These are phyloP conservation scores for Penicillium freii DNA, from an alignment of 2,329 filamentous ascomycete genomes.

Conservation along the genomic window DNA sequence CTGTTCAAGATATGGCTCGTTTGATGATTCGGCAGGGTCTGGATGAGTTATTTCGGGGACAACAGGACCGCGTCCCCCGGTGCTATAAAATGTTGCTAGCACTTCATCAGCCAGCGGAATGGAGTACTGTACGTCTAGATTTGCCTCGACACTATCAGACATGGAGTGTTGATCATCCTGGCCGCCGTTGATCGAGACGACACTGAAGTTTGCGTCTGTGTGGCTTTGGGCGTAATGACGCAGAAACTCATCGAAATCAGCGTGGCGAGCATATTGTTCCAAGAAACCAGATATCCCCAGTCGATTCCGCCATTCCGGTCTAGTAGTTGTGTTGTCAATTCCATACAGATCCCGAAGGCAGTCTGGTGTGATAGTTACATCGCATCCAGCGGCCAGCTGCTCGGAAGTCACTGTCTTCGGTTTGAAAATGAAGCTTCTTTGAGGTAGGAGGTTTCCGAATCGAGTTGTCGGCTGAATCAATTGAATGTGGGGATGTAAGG, in stretches of 20 bases:
- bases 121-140: conserved; percentile 63
- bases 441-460: conserved; percentile 54
- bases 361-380: conserved; percentile 45
- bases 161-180: conserved; percentile 48
- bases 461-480: conserved; percentile 66
- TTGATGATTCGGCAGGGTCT: conserved; percentile 45
- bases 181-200: conserved; percentile 58
- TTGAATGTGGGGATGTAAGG: conserved; percentile 55
- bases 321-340: conserved; percentile 32
- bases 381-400: conserved; percentile 37
- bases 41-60: conserved; percentile 49
- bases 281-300: conserved; percentile 52
- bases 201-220: conserved; percentile 55
- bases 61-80: conserved; percentile 56
- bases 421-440: conserved; percentile 36
- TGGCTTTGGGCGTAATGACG: conserved; percentile 53
- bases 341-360: conserved; percentile 54
- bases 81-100: conserved; percentile 59
- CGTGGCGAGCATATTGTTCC: conserved; percentile 52
- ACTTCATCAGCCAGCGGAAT: conserved; percentile 55
- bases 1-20: conserved; percentile 67
- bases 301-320: conserved; percentile 37
- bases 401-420: conserved; percentile 13
- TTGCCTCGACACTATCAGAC: conserved; percentile 55
- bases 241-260: conserved; percentile 59